These are phyloP conservation scores for Fusarium mexicanum DNA, from an alignment of 2,329 filamentous ascomycete genomes.

Conservation along the genomic window DNA sequence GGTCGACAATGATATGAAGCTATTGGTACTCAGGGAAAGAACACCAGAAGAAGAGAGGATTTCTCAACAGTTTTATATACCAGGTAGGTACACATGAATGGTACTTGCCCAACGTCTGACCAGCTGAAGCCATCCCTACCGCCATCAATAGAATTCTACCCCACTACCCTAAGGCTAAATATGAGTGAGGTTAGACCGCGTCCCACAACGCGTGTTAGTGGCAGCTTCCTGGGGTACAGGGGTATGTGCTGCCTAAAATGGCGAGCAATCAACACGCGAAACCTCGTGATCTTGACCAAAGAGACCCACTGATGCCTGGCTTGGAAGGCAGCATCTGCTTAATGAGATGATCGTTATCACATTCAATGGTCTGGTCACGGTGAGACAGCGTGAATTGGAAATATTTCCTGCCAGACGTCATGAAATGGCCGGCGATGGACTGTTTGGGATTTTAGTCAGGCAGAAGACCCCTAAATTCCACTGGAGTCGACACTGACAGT, in stretches of 20 bases:
- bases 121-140: conserved; percentile 27
- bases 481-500: not conserved
- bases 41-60: not conserved
- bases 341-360: conserved; percentile 13
- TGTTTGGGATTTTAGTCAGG: conserved; percentile 13
- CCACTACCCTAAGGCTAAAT: conserved; percentile 17
- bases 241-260: conserved; percentile 40
- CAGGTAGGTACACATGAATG: not conserved
- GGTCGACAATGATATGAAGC: not conserved
- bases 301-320: conserved; percentile 38
- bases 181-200: conserved; percentile 18
- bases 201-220: conserved; percentile 21
- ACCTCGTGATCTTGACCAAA: conserved; percentile 32
- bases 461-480: conserved; percentile 13
- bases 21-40: not conserved
- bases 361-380: not conserved
- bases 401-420: not conserved
- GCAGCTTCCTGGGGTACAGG: conserved; percentile 9
- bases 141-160: not conserved
- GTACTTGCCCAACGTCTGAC: not conserved
- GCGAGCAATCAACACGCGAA: conserved; percentile 33
- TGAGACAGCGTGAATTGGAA: conserved; percentile 31
- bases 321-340: not conserved
- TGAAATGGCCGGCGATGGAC: conserved; percentile 16
- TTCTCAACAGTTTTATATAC: conserved; percentile 33